These are phyloP conservation scores for Pythium myriotylum DNA, from an alignment of 352 stramenopile genomes.

Conservation along the genomic window DNA sequence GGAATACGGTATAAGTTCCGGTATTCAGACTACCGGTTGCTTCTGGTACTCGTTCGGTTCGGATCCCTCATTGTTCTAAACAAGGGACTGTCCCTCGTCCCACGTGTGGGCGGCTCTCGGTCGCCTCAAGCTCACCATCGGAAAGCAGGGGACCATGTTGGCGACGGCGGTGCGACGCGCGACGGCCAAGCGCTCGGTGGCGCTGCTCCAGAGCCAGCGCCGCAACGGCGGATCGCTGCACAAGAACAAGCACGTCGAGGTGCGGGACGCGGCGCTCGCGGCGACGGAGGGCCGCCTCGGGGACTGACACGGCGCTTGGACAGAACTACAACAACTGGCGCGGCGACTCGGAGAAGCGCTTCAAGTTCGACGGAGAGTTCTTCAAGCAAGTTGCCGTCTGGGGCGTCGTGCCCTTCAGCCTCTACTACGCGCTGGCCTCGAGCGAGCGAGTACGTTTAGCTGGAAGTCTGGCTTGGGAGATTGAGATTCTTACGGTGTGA, in stretches of 20 bases:
- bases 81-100: constrained; percentile 2
- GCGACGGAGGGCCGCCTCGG: not conserved
- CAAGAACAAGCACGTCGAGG: constrained; percentile 89
- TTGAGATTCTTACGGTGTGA: not conserved
- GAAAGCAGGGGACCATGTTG: constrained; percentile 35
- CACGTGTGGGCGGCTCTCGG: constrained; percentile 1
- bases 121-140: constrained; percentile 4
- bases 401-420: constrained; percentile 56
- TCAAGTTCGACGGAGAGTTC: constrained; percentile 73
- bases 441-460: constrained; percentile 61
- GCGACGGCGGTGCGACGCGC: constrained; percentile 51
- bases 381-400: constrained; percentile 55
- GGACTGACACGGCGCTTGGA: constrained; percentile 1
- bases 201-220: constrained; percentile 63
- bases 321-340: constrained; percentile 89
- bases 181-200: constrained; percentile 41
- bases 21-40: too few species aligned
- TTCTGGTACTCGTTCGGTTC: not conserved
- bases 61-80: not conserved
- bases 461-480: not conserved
- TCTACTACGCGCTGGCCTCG: constrained; percentile 68
- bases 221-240: constrained; percentile 71
- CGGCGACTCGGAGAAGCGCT: constrained; percentile 82
- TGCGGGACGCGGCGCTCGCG: constrained; percentile 13
- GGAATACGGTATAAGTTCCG: too few species aligned